Evolutionary conservation across 495 filamentous ascomycete genomes (phyloP), one percentile per base, ranked within the genome.

Genomic region (Clohesyomyces aquaticus): DNA sequence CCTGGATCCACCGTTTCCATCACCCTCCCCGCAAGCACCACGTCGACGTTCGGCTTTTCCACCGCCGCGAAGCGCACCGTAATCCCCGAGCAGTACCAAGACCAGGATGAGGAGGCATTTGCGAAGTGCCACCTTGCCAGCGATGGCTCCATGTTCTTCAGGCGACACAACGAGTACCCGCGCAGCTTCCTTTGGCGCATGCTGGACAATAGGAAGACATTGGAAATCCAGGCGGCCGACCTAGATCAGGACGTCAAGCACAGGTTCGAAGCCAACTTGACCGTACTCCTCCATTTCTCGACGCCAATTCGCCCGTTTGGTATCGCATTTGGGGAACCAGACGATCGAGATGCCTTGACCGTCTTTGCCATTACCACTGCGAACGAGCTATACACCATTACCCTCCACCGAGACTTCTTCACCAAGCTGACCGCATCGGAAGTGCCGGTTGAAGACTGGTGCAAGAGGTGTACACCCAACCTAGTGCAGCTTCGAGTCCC

Each of bases 171-270:
- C 59, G 77, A 79, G 55, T 89, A 88, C 59, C 95, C 94, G 48
- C 85, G 90, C 67, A 88, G 82, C 71, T 92, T 98, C 67, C 81
- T 96, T 22, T 98, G 95, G 93, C 81, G 94, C 55, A 81, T 98
- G 19, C 76, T 97, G 63, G 87, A 95, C 71, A 86, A 88, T 69
- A 85, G 86, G 70, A 89, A 84, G 67, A 80, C 92, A 47, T 80
- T 98, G 55, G 91, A 92, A 73, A 80, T 98, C 54, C 88, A 90
- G 74, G 86, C 86, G 32, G 85, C 88, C 69, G 94, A 98, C 76
- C 75, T 97, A 59, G 87, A 83, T 35, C 93, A 89, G 73, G 80
- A 85, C 51, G 79, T 82, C 19, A 80, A 84, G 25, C 81, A 84
- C 27, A 75, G 80, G 49, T 81, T 84, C 66, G 88, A 91, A 70